Evolutionary conservation across 2,329 filamentous ascomycete genomes (phyloP).

Genomic region (Trichophyton mentagrophytes): DNA sequence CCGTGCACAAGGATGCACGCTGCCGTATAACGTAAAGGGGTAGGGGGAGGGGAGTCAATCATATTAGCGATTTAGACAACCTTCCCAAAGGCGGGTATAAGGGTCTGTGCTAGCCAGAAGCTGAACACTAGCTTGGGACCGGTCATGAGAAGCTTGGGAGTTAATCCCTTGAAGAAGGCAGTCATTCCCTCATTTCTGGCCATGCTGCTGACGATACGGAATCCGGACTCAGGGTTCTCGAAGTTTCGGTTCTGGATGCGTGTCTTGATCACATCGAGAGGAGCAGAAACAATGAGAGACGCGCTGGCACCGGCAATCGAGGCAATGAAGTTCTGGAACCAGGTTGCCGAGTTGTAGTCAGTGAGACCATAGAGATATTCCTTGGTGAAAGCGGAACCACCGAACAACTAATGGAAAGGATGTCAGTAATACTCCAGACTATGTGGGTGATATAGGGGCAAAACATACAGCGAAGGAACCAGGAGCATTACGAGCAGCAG

Average conservation of each 20-base stretch:
- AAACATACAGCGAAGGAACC: constrained; percentile 81
- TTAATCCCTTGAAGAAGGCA: constrained; percentile 94
- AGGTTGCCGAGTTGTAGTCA: constrained; percentile 91
- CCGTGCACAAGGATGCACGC: neutral
- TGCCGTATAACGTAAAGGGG: neutral
- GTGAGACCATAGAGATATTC: constrained; percentile 80
- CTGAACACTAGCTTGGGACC: constrained; percentile 98
- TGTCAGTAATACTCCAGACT: constrained; percentile 10
- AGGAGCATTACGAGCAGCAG: constrained; percentile 88
- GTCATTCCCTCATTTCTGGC: constrained; percentile 71
- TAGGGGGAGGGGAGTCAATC: neutral
- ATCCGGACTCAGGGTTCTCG: constrained; percentile 88
- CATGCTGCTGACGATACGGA: constrained; percentile 88
- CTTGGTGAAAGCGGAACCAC: constrained; percentile 93
- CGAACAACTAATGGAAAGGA: constrained; percentile 59
- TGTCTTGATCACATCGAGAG: constrained; percentile 95
- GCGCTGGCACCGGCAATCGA: constrained; percentile 91
- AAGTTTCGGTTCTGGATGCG: constrained; percentile 98
- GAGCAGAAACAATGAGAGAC: constrained; percentile 90
- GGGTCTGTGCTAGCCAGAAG: constrained; percentile 97
- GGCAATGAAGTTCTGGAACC: constrained; percentile 94
- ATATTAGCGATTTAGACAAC: constrained; percentile 37
- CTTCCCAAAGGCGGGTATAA: constrained; percentile 84
- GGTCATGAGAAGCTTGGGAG: constrained; percentile 97
- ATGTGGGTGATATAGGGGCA: constrained; percentile 12